Percentiles rank a stretch among this genome's conserved stretches.
These are phyloP conservation scores for Plectosphaerella plurivora DNA, from an alignment of 2,329 filamentous ascomycete genomes.

Conservation along the genomic window DNA sequence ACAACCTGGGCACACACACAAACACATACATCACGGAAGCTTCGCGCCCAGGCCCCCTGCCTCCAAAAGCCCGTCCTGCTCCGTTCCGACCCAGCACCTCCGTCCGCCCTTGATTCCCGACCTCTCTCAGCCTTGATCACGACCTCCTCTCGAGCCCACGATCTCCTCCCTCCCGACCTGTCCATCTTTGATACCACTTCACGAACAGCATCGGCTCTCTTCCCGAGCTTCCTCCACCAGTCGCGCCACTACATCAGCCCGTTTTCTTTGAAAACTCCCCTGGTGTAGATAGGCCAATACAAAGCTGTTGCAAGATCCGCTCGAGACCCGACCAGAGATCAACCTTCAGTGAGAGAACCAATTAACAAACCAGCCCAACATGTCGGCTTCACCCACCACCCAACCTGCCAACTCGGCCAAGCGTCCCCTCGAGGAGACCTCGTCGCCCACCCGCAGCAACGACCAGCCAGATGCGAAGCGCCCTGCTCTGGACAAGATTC, in stretches of 20 bases:
- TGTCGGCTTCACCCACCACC: constrained; percentile 67
- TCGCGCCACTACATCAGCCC: constrained; percentile 72
- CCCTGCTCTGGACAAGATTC: constrained; percentile 88
- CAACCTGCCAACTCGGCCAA: constrained; percentile 71
- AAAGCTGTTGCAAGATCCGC: constrained; percentile 32
- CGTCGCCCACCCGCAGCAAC: constrained; percentile 83
- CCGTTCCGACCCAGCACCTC: background rate
- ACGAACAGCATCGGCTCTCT: constrained; percentile 4
- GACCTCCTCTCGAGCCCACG: background rate
- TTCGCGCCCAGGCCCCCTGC: constrained; percentile 9
- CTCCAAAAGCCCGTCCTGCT: background rate
- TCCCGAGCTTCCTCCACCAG: constrained; percentile 13
- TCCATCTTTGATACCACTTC: constrained; percentile 11
- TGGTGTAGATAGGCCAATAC: constrained; percentile 73
- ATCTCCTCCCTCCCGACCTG: constrained; percentile 1
- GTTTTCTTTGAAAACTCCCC: constrained; percentile 82
- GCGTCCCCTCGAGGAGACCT: constrained; percentile 94
- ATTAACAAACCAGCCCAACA: constrained; percentile 28
- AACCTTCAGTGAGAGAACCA: constrained; percentile 12
- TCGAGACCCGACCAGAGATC: constrained; percentile 32
- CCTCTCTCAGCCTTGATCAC: background rate
- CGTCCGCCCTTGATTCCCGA: background rate
- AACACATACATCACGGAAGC: constrained; percentile 1
- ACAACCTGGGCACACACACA: too few species aligned
- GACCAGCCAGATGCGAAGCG: constrained; percentile 98